Percentiles rank a stretch among this genome's conserved stretches.
phyloP scores from a whole-genome alignment of 176 grass and related monocot genomes.

The Eremochloa ophiuroides region DNA sequence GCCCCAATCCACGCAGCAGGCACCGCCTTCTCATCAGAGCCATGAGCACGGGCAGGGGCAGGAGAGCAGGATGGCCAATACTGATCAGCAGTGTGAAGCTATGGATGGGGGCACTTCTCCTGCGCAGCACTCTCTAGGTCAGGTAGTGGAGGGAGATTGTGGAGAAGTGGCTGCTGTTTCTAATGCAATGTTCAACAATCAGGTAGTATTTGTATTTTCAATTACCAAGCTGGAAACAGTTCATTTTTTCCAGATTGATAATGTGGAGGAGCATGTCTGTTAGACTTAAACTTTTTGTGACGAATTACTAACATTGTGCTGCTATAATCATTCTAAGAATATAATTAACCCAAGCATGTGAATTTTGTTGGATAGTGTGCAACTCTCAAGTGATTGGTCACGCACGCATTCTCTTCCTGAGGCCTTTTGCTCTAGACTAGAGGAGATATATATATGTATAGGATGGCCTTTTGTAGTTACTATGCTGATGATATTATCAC shows the following conservation, averaged over 20 bases:
- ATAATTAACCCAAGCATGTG: background rate
- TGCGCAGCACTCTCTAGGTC: background rate
- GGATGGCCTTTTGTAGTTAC: background rate
- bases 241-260: background rate
- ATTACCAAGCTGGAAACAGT: background rate
- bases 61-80: conserved; percentile 21
- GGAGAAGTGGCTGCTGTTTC: conserved; percentile 6
- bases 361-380: background rate
- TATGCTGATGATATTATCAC: background rate
- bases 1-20: conserved; percentile 12
- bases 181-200: conserved; percentile 36
- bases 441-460: no score
- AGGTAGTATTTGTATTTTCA: conserved; percentile 12
- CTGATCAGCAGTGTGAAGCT: conserved; percentile 18
- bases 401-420: background rate
- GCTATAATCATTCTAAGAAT: background rate
- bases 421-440: no score
- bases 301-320: background rate
- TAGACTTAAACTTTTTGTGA: no score
- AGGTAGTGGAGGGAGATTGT: conserved; percentile 22
- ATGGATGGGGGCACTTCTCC: background rate
- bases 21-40: conserved; percentile 19
- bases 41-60: conserved; percentile 32
- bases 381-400: background rate
- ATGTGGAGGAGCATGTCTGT: background rate